Evolutionary conservation across 176 grass and related monocot species (phyloP).

Genomic region (Pontederia crassipes): DNA sequence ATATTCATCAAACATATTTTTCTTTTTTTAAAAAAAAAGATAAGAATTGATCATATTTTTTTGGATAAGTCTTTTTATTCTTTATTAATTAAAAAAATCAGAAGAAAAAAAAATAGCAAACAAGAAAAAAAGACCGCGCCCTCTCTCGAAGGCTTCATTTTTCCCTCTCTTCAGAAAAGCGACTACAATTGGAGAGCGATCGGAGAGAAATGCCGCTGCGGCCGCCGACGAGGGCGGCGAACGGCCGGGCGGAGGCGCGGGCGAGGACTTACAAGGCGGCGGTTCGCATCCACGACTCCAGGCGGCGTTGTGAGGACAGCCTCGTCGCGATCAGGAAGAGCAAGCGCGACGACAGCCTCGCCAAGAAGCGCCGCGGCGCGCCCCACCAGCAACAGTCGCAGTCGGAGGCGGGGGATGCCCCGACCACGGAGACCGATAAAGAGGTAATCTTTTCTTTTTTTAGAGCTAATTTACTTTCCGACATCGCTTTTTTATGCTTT

Average conservation of each 20-base stretch:
- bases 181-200: neutral
- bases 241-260: conserved; percentile 29
- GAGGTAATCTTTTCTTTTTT: neutral
- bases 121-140: no score
- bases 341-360: conserved; percentile 46
- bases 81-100: no score
- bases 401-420: conserved; percentile 5
- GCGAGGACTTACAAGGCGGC: conserved; percentile 53
- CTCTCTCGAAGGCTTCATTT: no score
- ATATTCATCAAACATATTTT: no score
- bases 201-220: conserved; percentile 3
- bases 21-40: no score
- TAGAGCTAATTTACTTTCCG: no score
- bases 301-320: conserved; percentile 49
- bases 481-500: no score
- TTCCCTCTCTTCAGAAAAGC: no score
- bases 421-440: neutral
- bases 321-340: conserved; percentile 51
- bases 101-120: no score
- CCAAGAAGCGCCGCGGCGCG: conserved; percentile 60
- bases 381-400: neutral
- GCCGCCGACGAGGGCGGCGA: conserved; percentile 24
- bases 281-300: conserved; percentile 31
- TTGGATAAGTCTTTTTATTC: no score
- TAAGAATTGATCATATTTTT: no score